These are phyloP conservation scores for Cercospora beticola DNA, from an alignment of 2,329 filamentous ascomycete genomes.

Conservation along the genomic window DNA sequence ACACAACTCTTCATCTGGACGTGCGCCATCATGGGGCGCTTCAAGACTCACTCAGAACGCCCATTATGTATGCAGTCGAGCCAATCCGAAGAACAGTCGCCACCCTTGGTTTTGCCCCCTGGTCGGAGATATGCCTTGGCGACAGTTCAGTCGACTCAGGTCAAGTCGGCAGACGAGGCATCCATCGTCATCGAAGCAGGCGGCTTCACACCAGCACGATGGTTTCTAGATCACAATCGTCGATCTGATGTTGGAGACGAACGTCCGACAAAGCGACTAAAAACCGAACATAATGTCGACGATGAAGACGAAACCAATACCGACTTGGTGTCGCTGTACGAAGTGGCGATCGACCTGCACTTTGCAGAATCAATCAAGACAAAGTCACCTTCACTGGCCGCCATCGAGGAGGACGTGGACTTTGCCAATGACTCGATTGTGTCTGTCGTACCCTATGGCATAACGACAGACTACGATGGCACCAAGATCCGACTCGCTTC, in stretches of 20 bases:
- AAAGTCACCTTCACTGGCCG: constrained; percentile 8
- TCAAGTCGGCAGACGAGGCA: constrained; percentile 28
- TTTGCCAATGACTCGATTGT: constrained; percentile 24
- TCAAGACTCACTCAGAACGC: not conserved
- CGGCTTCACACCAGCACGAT: constrained; percentile 33
- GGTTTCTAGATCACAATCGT: constrained; percentile 33
- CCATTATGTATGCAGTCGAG: no score
- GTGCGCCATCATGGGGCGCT: not conserved
- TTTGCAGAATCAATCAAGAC: constrained; percentile 28
- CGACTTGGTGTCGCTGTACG: constrained; percentile 28
- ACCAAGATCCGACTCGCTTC: constrained; percentile 26
- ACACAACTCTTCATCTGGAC: not conserved
- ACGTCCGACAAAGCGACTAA: constrained; percentile 31
- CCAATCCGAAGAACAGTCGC: not conserved
- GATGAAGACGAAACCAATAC: not conserved
- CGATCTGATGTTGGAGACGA: constrained; percentile 15
- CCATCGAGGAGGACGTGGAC: constrained; percentile 26
- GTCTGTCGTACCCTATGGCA: constrained; percentile 23
- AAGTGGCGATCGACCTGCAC: constrained; percentile 32
- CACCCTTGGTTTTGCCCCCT: constrained; percentile 22
- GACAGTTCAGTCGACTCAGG: constrained; percentile 31
- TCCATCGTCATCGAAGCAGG: constrained; percentile 37
- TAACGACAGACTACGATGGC: constrained; percentile 22
- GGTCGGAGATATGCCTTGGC: constrained; percentile 25
- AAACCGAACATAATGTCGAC: constrained; percentile 10